Evolutionary conservation across 805 yeast species (phyloP), one percentile per base, ranked within the genome.

Genomic region (Lachancea kluyveri): DNA sequence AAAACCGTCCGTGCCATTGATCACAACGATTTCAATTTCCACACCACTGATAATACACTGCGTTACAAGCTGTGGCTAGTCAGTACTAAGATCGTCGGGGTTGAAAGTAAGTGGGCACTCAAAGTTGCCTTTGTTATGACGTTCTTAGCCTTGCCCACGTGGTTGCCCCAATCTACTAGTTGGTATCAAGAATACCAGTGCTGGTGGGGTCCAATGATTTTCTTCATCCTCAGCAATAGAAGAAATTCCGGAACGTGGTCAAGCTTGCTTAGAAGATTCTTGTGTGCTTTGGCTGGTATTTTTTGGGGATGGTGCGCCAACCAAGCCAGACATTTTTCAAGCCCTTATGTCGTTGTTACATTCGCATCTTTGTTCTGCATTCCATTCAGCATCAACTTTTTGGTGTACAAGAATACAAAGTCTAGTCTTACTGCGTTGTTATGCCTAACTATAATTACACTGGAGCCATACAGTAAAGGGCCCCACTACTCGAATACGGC

Each of bases 291-390:
- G 6, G 17, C 57, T n/a, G 72, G 71, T 3, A 54, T 62, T 8
- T 61, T 68, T 36, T 66, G 70, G 66, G 75, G 68, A 1, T 70
- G 72, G 59, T 62, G 68, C 9, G 65, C 69, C 1, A 54, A 51
- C 35, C 60, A 63, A 17, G 52, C 73, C 1, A 42, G 54, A 13
- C 60, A 59, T 31, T 64, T 57, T 30, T 50, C 62, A 17, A 51
- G 49, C 30, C 59, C 63, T 1, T 59, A 58, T 35, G 68, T 69
- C 4, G 43, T 68, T 25, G 62, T 63, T 8, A 57, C 59, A 2
- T 64, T 68, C 43, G 59, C 65, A 3, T 62, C 53, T 0, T 10
- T 68, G 7, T 45, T 66, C n/a, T 52, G 52, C 24, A 8, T 57
- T 1, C 51, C 62, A 1, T 48, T 57, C 10, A 39, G 65, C 1